Evolutionary conservation across 177 flowering plant species (phyloP).

Genomic region (Vitis hybrid): DNA sequence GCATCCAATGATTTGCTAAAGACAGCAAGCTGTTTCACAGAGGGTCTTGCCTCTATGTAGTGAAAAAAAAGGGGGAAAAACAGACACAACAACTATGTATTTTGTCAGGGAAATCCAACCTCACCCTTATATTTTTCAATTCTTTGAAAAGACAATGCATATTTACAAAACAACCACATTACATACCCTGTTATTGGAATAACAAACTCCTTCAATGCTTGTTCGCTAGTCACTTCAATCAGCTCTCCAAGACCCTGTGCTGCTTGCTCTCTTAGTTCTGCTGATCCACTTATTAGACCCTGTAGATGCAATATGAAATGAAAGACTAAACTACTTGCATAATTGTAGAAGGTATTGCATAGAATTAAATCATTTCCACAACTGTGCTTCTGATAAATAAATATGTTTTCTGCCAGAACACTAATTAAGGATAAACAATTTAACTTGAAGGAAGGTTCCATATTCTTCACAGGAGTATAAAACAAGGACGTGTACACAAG

Average conservation of each 20-base stretch:
- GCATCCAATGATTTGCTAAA: no score
- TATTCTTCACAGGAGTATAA: no score
- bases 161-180: neutral
- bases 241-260: conserved; percentile 96
- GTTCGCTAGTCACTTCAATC: conserved; percentile 92
- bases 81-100: neutral
- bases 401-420: no score
- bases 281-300: conserved; percentile 96
- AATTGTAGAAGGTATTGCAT: neutral
- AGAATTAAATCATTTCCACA: no score
- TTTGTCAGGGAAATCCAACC: neutral
- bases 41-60: no score
- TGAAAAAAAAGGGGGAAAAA: no score
- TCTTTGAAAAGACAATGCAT: neutral
- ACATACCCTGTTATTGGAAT: conserved; percentile 94
- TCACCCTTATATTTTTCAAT: neutral
- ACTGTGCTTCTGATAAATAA: no score
- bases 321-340: neutral
- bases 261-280: conserved; percentile 95
- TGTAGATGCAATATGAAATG: conserved; percentile 22
- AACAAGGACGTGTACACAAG: no score
- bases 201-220: conserved; percentile 83
- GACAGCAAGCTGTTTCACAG: neutral
- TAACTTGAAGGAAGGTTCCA: no score
- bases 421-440: no score